Base-by-base conservation (phyloP, 2,329 filamentous ascomycete genomes). In the Botrytis medusae region DNA sequence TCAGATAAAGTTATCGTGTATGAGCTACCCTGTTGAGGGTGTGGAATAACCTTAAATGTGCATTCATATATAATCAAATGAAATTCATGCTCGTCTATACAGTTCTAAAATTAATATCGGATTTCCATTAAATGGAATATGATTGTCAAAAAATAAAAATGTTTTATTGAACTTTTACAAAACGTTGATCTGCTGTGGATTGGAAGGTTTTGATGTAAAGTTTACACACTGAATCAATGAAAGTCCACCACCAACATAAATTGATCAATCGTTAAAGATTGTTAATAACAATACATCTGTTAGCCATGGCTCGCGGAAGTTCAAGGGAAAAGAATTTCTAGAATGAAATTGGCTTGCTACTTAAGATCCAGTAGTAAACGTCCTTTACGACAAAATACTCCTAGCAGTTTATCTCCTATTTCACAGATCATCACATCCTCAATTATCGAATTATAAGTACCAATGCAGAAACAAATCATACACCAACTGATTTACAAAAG, bases 121-220 rank as follows among this genome's bases (percentile, higher is more conserved):
- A 44, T 57, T 25, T 16, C 20, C 48, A 42, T 14, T 9, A 54
- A 29, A 1, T 16, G 3, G 29, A 25, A 32, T 42, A 7, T 29
- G 18, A 57, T 42, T 18, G 7, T 5, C 4, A 6, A 4, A 29
- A 2, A 18, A 4, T 9, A 0, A 8, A 46, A n/a, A n/a, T n/a
- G n/a, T n/a, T n/a, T n/a, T n/a, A n/a, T n/a, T n/a, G n/a, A n/a
- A n/a, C n/a, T n/a, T n/a, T n/a, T n/a, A n/a, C n/a, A n/a, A n/a
- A n/a, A n/a, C n/a, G n/a, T n/a, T n/a, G n/a, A n/a, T n/a, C n/a
- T n/a, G 46, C 5, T 3, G 40, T 54, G 0, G 18, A 40, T 12
- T 0, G 4, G 2, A 54, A 68, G 1, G 1, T 20, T 34, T 29
- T 6, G 4, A n/a, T 1, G 29, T 29, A 14, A 7, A 18, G 16